Evolutionary conservation across 1,284 basidiomycete genomes (phyloP).

Genomic region (Calocybe gambosa): DNA sequence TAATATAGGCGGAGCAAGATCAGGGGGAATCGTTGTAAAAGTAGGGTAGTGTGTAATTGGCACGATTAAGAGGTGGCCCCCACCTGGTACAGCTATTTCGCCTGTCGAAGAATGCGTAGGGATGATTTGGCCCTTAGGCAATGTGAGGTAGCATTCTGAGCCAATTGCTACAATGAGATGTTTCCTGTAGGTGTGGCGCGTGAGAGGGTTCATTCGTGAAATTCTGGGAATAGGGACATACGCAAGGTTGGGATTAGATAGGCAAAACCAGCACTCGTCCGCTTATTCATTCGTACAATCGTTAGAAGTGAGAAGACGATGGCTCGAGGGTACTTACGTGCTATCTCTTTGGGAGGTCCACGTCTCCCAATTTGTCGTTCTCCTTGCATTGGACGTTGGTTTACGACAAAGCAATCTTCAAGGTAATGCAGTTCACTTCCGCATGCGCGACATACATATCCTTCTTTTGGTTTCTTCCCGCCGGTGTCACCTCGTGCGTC

Average conservation of each 20-base stretch:
- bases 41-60: conserved; percentile 72
- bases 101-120: conserved; percentile 60
- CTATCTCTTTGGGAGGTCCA: conserved; percentile 72
- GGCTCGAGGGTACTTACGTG: conserved; percentile 45
- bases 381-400: conserved; percentile 34
- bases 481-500: conserved; percentile 72
- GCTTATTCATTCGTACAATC: conserved; percentile 37
- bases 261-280: conserved; percentile 93
- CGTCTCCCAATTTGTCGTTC: conserved; percentile 40
- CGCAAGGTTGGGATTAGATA: conserved; percentile 88
- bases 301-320: conserved; percentile 1
- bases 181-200: conserved; percentile 49
- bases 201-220: background rate
- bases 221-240: conserved; percentile 28
- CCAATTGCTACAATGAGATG: conserved; percentile 93
- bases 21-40: conserved; percentile 62
- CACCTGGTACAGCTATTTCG: conserved; percentile 68
- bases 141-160: conserved; percentile 84
- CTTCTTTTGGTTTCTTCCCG: conserved; percentile 71
- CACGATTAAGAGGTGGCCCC: conserved; percentile 88
- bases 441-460: conserved; percentile 85
- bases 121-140: conserved; percentile 90
- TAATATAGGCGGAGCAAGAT: conserved; percentile 69
- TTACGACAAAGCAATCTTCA: conserved; percentile 77
- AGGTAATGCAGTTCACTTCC: conserved; percentile 79